Evolutionary conservation across 2,329 filamentous ascomycete genomes (phyloP), one percentile per base, ranked within the genome.

Genomic region (Neofusicoccum umdonicola): DNA sequence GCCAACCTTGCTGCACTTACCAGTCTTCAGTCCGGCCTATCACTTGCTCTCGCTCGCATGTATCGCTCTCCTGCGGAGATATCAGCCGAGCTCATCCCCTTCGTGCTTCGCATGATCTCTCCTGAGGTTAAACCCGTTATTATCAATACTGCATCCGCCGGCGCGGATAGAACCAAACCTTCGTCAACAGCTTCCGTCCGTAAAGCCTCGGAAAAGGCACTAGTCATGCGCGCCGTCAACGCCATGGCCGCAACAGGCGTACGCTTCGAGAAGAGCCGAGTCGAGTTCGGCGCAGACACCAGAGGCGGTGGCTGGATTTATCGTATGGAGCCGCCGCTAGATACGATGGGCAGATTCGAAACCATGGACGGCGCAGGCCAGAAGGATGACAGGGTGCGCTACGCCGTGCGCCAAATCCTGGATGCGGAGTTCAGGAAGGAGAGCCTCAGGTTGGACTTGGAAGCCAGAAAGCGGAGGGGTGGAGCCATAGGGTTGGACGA

Each of bases 121-220:
- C 95, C 95, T 0, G 90, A 94, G 65, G 88, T 99, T 50, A 97
- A 95, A 74, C 95, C 95, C 0, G 91, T 98, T 3, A 85, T 97
- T 8, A 87, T 98, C 1, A 86, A 88, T n/a, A 88, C 87, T 3
- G 47, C 62, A 9, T 90, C 91, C 0, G 92, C 89, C 71, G 34
- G 34, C 5, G 39, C 27, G 3, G 76, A 74, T 44, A 63, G 35
- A 22, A 42, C 57, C 13, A 76, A 73, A 45, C 74, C 73, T 0
- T 68, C 69, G 3, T 85, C 87, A 8, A 89, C 88, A 6, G 94
- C 94, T 0, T 96, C 91, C 69, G 94, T 99, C 1, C 87, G 95
- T 44, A 94, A 92, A 74, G 92, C 96, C 42, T 85, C 84, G 0
- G 95, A 99, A 74, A 93, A 92, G 70, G 81, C 79, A 12, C 91